These are phyloP conservation scores for Asterella californica DNA, from an alignment of 225 moss, liverwort and hornwort species.

Conservation along the genomic window DNA sequence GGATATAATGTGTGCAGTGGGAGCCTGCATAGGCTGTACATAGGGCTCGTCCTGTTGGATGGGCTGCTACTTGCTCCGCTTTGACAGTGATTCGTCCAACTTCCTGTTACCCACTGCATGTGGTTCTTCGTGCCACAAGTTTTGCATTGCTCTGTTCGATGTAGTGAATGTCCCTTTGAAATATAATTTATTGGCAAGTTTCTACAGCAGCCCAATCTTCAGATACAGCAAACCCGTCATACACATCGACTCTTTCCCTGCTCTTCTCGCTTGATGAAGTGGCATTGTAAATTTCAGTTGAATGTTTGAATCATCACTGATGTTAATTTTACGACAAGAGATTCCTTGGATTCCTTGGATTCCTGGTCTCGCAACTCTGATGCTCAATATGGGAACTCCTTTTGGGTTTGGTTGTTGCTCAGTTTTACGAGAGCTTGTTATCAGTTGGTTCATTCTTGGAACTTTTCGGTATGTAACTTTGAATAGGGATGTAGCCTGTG, in stretches of 20 bases:
- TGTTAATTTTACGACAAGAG: constrained; percentile 15
- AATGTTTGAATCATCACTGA: constrained; percentile 22
- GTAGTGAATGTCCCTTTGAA: constrained; percentile 41
- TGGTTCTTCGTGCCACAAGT: constrained; percentile 47
- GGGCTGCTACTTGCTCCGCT: constrained; percentile 50
- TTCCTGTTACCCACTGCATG: constrained; percentile 45
- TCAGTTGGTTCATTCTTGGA: no score
- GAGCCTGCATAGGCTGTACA: constrained; percentile 70
- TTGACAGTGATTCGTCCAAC: constrained; percentile 56
- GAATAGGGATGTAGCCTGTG: no score
- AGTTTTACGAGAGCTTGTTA: no score
- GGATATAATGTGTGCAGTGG: constrained; percentile 54
- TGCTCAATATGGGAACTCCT: no score
- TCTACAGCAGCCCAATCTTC: constrained; percentile 38
- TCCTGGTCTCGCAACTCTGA: no score
- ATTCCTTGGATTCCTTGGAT: no score
- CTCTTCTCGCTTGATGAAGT: constrained; percentile 39
- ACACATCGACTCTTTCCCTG: constrained; percentile 37
- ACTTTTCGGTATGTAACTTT: no score
- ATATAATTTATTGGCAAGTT: constrained; percentile 49
- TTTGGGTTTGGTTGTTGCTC: no score
- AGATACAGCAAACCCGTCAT: constrained; percentile 33
- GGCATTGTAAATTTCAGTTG: constrained; percentile 43
- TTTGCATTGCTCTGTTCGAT: constrained; percentile 50
- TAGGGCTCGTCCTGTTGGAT: constrained; percentile 67